Evolutionary conservation across 768 basidiomycete genomes (phyloP), one percentile per base, ranked within the genome.

Genomic region (Hygrophorus pudorinus): DNA sequence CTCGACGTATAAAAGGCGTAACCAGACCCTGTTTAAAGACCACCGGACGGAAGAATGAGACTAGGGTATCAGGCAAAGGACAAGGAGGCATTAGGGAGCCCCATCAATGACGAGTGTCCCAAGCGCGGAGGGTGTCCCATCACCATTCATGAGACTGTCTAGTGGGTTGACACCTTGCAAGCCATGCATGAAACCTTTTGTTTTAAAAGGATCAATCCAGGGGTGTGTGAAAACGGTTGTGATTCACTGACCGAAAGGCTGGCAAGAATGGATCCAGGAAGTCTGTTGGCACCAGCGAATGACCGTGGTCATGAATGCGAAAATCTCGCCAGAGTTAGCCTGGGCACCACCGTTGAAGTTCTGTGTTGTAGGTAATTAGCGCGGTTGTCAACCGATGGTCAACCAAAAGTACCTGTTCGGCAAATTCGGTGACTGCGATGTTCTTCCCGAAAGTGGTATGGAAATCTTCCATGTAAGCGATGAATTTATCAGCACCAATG

Each of bases 391-490:
- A 16, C 13, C 1, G 2, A 3, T 36, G 30, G 16, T 14, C 27
- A 40, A 17, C 8, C 4, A 5, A 14, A 47, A 47, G 13, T 47
- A 76, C 83, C 65, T 78, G 67, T 64, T 76, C 79, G 48, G 84
- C 85, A 52, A 75, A 79, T 55, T 91, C 87, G 3, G 83, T 83
- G 46, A 81, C 58, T 71, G 72, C 76, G 53, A 88, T 63, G 21
- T 61, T 59, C 45, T 55, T 53, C 12, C 46, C 28, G 53, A 75
- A 79, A 1, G 61, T 62, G 32, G 49, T 48, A 55, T 85, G 62
- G 53, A 73, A 72, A 1, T 61, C 51, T 7, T 53, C 52, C 39
- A 81, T 58, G 59, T 79, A 81, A 10, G 45, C n/a, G 42, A 76
- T 68, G 55, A 90, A 70, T 8, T 65, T 65, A 0, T 65, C 40